Evolutionary conservation across 2,329 filamentous ascomycete genomes (phyloP).

Genomic region (Cladosporium halotolerans): DNA sequence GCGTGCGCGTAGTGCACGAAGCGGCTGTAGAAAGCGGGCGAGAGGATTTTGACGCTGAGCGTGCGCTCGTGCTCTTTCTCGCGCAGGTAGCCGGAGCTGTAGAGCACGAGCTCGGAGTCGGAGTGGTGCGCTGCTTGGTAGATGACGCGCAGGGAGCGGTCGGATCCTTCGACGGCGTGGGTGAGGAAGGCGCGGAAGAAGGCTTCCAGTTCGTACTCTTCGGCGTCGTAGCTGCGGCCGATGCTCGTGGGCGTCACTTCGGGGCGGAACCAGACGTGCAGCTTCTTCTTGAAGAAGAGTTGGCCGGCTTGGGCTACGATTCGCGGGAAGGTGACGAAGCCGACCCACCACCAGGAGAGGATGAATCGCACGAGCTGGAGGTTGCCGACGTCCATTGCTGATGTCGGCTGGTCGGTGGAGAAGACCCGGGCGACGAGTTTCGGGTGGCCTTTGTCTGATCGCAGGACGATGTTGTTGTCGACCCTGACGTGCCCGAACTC

Average conservation of each 20-base stretch:
- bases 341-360: conserved; percentile 59
- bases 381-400: conserved; percentile 41
- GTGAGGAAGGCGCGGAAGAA: conserved; percentile 36
- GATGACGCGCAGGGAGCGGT: conserved; percentile 42
- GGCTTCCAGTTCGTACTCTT: conserved; percentile 41
- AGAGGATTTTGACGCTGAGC: conserved; percentile 54
- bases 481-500: conserved; percentile 33
- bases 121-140: conserved; percentile 46
- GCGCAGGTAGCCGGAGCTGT: conserved; percentile 30
- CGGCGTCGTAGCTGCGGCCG: conserved; percentile 45
- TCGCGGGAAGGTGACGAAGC: conserved; percentile 58
- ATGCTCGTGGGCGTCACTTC: conserved; percentile 55
- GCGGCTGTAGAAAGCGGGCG: conserved; percentile 61
- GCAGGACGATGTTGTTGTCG: conserved; percentile 55
- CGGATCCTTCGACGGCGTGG: conserved; percentile 44
- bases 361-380: conserved; percentile 25
- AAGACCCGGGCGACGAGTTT: conserved; percentile 59
- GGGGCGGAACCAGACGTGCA: conserved; percentile 61
- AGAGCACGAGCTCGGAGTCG: conserved; percentile 25
- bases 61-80: conserved; percentile 34
- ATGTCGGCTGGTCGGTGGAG: conserved; percentile 49
- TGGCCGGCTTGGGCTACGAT: conserved; percentile 55
- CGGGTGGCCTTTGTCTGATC: conserved; percentile 52
- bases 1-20: conserved; percentile 59
- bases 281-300: conserved; percentile 51